Base-by-base conservation (phyloP, 495 filamentous ascomycete genomes). In the Aspergillus leporis region DNA sequence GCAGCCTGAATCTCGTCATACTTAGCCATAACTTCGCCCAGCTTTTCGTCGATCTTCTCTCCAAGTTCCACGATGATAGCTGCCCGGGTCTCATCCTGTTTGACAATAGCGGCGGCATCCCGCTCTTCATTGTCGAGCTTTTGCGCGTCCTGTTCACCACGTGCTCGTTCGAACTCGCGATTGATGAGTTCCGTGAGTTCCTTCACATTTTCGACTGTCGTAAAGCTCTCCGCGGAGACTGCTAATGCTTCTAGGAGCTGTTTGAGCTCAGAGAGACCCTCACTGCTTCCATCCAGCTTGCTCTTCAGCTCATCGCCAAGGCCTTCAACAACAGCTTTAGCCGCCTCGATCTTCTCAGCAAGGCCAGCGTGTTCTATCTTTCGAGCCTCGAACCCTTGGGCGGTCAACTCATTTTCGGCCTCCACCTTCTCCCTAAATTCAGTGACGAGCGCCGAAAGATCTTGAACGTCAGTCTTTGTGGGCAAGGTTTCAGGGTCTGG, bases 181-280 rank as follows among this genome's bases (percentile, higher is more conserved):
- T 87, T 92, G 63, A 96, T 83, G 1, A 84, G 80, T 56, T 96
- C 90, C 56, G 89, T 85, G 41, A 96, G 78, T 60, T 92, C 88
- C 66, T 91, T 92, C 34, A 97, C 75, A 61, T 88, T 90, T 21
- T 80, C 78, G 6, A 83, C 78, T 4, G 80, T 81, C 53, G 81
- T 78, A 55, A 79, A 83, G 53, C 76, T 77, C 58, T 85, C 80
- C 12, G 90, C 78, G 12, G 83, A 86, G 21, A 85, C 79, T 38
- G 80, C 78, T 6, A 92, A 65, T 9, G 80, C 77, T 53, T 88
- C 84, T 4, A 92, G 76, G 10, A 90, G 70, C 23, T 83, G 83
- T 54, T 75, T 75, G n/a, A 83, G 72, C 60, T 82, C 79, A 52
- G 81, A 75, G 16, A 90, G 68, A 4, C 78, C 80, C 53, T 82